phyloP scores from a whole-genome alignment of 2,329 filamentous ascomycete species.

The Monilinia laxa region DNA sequence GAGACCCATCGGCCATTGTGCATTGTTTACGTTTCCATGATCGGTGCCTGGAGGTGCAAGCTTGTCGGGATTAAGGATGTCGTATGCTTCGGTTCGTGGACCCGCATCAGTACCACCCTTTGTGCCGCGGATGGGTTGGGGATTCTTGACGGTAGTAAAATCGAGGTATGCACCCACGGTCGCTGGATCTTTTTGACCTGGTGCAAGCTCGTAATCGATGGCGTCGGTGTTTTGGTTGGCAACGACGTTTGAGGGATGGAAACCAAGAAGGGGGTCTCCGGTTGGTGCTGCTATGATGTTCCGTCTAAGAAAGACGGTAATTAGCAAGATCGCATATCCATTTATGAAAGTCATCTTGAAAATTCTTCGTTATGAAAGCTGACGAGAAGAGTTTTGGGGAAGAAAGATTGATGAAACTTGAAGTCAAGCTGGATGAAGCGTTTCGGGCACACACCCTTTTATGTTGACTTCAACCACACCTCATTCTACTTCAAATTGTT shows the following conservation, averaged over 20 bases:
- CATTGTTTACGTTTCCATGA: conserved; percentile 66
- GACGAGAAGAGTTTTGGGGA: neutral
- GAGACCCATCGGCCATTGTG: conserved; percentile 62
- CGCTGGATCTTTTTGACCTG: conserved; percentile 51
- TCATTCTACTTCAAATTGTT: neutral
- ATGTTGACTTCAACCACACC: neutral
- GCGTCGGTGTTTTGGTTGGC: conserved; percentile 41
- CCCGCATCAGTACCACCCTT: conserved; percentile 53
- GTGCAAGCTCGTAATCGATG: conserved; percentile 46
- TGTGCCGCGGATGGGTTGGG: conserved; percentile 56
- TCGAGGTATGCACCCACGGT: conserved; percentile 54
- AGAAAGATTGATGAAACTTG: neutral
- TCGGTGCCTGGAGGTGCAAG: conserved; percentile 72
- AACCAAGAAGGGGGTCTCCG: conserved; percentile 43
- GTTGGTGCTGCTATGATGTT: conserved; percentile 31
- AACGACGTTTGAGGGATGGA: conserved; percentile 42
- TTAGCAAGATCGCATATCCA: conserved; percentile 18
- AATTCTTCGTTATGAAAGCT: conserved; percentile 1
- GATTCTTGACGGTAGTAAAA: conserved; percentile 51
- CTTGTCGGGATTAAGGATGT: conserved; percentile 69
- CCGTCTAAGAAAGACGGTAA: conserved; percentile 19
- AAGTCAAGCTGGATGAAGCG: neutral
- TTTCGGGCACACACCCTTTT: neutral
- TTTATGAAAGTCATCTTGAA: neutral
- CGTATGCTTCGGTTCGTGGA: conserved; percentile 66